Evolutionary conservation across 169 alveolate genomes (phyloP).

Genomic region (Plasmodium reichenowi): DNA sequence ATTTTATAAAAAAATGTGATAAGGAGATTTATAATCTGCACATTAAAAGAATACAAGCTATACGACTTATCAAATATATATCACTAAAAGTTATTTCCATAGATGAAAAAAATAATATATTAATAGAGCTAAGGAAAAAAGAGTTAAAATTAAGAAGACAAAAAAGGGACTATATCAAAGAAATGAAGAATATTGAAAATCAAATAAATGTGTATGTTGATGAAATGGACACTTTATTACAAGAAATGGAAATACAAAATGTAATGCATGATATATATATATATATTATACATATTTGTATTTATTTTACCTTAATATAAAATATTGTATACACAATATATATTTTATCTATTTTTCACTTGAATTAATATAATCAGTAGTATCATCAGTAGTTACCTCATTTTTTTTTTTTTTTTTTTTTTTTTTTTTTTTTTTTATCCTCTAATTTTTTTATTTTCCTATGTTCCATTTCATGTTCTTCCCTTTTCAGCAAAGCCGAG

Average conservation of each 20-base stretch:
- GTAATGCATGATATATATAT: not conserved
- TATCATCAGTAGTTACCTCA: not conserved
- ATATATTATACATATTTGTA: no score
- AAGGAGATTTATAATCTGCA: slow-evolving; percentile 1
- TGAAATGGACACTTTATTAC: slow-evolving; percentile 18
- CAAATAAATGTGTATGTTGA: slow-evolving; percentile 18
- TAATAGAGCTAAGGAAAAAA: slow-evolving; percentile 20
- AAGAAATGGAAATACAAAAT: slow-evolving; percentile 36
- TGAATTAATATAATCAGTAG: not conserved
- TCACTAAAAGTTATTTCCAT: slow-evolving; percentile 22
- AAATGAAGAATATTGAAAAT: slow-evolving; percentile 45
- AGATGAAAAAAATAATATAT: slow-evolving; percentile 36
- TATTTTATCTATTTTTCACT: no score
- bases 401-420: not conserved
- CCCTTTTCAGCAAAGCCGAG: slow-evolving; percentile 16
- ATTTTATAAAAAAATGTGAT: slow-evolving; percentile 11
- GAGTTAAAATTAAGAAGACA: slow-evolving; percentile 55
- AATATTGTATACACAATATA: no score
- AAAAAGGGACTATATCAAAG: slow-evolving; percentile 27
- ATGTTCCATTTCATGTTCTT: not conserved
- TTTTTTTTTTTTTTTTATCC: not conserved
- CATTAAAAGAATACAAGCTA: slow-evolving; percentile 51
- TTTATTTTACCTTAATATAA: no score
- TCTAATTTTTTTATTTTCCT: not conserved
- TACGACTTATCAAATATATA: slow-evolving; percentile 38